phyloP scores from a whole-genome alignment of 148 eudicot species.

The Camellia granthamiana region DNA sequence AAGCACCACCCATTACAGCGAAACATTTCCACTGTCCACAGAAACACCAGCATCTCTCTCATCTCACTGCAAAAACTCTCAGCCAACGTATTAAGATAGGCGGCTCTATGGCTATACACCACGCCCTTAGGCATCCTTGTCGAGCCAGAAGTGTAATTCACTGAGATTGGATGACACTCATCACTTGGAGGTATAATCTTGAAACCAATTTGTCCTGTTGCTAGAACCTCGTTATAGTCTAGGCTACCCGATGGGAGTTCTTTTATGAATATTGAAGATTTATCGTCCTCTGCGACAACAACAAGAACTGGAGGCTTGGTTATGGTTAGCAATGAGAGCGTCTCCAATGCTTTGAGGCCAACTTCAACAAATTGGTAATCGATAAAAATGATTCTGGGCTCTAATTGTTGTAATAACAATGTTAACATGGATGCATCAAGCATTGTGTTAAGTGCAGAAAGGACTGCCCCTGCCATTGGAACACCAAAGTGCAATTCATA shows the following conservation, averaged over 20 bases:
- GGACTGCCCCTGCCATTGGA: conserved; percentile 36
- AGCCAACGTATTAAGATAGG: conserved; percentile 28
- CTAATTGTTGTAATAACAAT: conserved; percentile 18
- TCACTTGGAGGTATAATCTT: conserved; percentile 14
- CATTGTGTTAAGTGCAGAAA: conserved; percentile 31
- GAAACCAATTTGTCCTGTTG: conserved; percentile 24
- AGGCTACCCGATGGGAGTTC: background rate
- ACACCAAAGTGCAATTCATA: conserved; percentile 39
- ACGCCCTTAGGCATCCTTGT: conserved; percentile 40
- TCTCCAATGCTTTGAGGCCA: conserved; percentile 14
- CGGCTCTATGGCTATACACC: conserved; percentile 39
- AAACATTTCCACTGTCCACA: conserved; percentile 46
- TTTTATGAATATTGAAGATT: background rate
- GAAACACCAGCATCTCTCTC: conserved; percentile 17
- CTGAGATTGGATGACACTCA: conserved; percentile 36
- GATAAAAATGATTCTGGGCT: conserved; percentile 25
- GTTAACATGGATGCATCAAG: conserved; percentile 13
- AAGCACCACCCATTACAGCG: conserved; percentile 56
- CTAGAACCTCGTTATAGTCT: conserved; percentile 21
- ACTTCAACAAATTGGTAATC: conserved; percentile 28
- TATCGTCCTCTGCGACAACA: conserved; percentile 17
- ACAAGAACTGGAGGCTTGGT: conserved; percentile 15
- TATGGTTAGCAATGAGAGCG: background rate
- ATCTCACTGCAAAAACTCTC: conserved; percentile 22
- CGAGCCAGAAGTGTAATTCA: conserved; percentile 40